phyloP scores from a whole-genome alignment of 192 early-diverging fungal genomes.

The Linnemannia zychae region DNA sequence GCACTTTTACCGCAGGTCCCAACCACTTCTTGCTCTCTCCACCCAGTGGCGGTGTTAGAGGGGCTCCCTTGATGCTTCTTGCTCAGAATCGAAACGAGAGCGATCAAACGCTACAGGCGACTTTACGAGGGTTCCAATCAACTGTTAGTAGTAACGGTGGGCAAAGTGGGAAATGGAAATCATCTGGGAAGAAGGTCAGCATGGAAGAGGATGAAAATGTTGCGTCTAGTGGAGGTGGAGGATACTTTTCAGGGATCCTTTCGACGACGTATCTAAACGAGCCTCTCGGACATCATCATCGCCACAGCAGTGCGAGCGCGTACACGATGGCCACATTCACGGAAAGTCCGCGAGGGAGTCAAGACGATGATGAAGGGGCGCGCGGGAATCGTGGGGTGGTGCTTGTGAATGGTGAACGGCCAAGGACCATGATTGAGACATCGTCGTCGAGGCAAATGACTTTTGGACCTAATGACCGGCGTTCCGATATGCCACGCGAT shows the following conservation, averaged over 20 bases:
- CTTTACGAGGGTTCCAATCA: neutral
- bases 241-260: neutral
- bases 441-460: neutral
- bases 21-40: neutral
- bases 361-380: neutral
- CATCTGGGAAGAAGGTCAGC: neutral
- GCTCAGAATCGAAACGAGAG: neutral
- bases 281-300: neutral
- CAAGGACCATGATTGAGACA: neutral
- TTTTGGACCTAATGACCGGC: neutral
- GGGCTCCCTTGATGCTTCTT: neutral
- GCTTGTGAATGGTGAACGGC: neutral
- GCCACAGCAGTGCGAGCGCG: neutral
- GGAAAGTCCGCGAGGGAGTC: neutral
- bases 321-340: constrained; percentile 8
- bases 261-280: neutral
- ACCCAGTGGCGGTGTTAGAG: neutral
- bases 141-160: neutral
- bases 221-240: neutral
- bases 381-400: neutral
- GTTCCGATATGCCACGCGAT: neutral
- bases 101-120: neutral
- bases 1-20: neutral
- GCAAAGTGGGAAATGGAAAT: neutral
- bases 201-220: neutral